Evolutionary conservation across 2,329 filamentous ascomycete genomes (phyloP).

Genomic region (Dothistroma pini): DNA sequence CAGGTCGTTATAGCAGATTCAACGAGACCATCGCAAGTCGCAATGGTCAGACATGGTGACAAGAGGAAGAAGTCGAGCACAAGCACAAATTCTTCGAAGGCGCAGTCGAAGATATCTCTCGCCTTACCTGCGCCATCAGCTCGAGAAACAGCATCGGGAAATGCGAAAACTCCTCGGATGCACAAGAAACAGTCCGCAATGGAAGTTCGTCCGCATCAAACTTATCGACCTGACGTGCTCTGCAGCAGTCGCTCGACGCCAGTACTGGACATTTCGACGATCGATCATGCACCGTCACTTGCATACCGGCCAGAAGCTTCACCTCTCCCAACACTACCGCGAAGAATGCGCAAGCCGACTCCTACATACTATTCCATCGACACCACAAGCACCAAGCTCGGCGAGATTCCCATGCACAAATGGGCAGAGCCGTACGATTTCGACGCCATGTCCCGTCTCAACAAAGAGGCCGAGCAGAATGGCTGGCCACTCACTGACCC

Average conservation of each 20-base stretch:
- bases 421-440: constrained; percentile 45
- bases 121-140: constrained; percentile 3
- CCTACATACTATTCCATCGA: constrained; percentile 43
- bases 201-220: background rate
- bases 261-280: constrained; percentile 3
- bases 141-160: background rate
- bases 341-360: constrained; percentile 35
- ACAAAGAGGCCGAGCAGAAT: constrained; percentile 37
- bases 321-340: constrained; percentile 15
- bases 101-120: constrained; percentile 12
- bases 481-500: constrained; percentile 27
- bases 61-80: constrained; percentile 18
- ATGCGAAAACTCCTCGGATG: background rate
- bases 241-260: constrained; percentile 15
- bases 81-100: constrained; percentile 1
- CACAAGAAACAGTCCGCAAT: constrained; percentile 15
- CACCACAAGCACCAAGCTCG: constrained; percentile 46
- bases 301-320: constrained; percentile 3
- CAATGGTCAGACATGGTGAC: constrained; percentile 27
- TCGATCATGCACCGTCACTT: constrained; percentile 2
- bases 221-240: constrained; percentile 2
- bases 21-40: constrained; percentile 26
- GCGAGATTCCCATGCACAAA: constrained; percentile 46
- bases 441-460: constrained; percentile 41
- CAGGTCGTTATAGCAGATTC: constrained; percentile 32